Evolutionary conservation across 345 rosid genomes (phyloP), one percentile per base, ranked within the genome.

Genomic region (Cardamine resedifolia): DNA sequence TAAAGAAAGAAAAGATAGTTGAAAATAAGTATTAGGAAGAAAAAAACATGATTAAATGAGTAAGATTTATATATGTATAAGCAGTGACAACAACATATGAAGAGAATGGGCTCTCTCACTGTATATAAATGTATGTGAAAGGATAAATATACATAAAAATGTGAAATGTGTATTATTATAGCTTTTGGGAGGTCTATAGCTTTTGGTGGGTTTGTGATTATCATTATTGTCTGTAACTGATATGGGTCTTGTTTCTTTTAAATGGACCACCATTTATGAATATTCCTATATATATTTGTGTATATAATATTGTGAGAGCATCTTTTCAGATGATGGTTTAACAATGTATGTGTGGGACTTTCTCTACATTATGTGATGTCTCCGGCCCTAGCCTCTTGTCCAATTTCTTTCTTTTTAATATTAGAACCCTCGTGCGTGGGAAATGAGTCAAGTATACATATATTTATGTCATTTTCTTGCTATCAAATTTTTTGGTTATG

Each of bases 151-250:
- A 44, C 57, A 52, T 60, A 75, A 33, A 60, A 65, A 68, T 53
- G 63, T 75, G 69, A 75, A 68, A 60, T 75, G 50, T 68, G 56
- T 43, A 60, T 60, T 68, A 60, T 67, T 52, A 60, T 60, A 74
- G 53, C 62, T 74, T 67, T 74, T 66, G 72, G 66, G 59, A 48
- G 26, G 66, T 58, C 36, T 74, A 74, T 34, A 60, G 61, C 78
- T 67, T 72, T 67, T 68, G 78, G 78, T 68, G 68, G 78, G 69
- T 75, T 31, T 60, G 50, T 43, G 58, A 68, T 68, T 68, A 68
- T 75, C 74, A 75, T 75, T 75, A 53, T 61, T 75, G 74, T 68
- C 78, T 75, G 74, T 52, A 75, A 68, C 78, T 68, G 70, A 75
- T 60, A 75, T 75, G 74, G 78, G 78, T 75, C 69, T 68, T 75